phyloP scores from a whole-genome alignment of 768 basidiomycete species.

The Hygrophorus pudorinus region DNA sequence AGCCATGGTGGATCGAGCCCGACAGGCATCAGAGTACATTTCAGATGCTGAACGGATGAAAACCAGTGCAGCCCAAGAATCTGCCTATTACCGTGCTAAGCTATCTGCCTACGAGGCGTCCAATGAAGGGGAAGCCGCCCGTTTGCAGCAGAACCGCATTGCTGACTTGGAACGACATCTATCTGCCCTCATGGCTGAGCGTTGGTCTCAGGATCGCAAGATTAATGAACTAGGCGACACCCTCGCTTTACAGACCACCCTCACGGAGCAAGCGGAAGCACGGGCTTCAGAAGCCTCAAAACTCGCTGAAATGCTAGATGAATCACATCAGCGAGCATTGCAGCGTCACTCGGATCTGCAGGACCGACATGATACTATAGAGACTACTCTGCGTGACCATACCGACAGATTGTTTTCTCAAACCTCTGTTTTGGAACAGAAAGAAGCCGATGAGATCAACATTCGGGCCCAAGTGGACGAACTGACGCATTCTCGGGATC shows the following conservation, averaged over 20 bases:
- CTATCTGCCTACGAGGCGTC: conserved; percentile 75
- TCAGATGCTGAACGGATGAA: conserved; percentile 73
- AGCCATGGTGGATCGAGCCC: conserved; percentile 67
- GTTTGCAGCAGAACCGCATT: conserved; percentile 71
- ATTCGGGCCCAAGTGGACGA: conserved; percentile 64
- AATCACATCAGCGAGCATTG: conserved; percentile 49
- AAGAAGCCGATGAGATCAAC: conserved; percentile 65
- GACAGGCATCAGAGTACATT: conserved; percentile 64
- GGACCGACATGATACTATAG: conserved; percentile 46
- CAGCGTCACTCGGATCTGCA: conserved; percentile 66
- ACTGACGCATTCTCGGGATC: conserved; percentile 58
- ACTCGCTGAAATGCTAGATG: conserved; percentile 69
- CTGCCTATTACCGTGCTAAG: conserved; percentile 93
- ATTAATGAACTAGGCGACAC: conserved; percentile 64
- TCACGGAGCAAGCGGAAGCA: conserved; percentile 72
- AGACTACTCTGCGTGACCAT: conserved; percentile 65
- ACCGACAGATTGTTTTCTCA: conserved; percentile 64
- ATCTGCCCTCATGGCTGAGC: conserved; percentile 49
- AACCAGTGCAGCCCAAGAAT: conserved; percentile 78
- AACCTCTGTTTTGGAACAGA: conserved; percentile 64
- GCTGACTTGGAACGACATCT: conserved; percentile 67
- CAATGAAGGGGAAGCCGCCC: conserved; percentile 51
- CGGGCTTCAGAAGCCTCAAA: conserved; percentile 64
- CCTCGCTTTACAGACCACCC: conserved; percentile 63
- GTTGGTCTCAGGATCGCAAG: conserved; percentile 57